Evolutionary conservation across 2,329 filamentous ascomycete species (phyloP).

Genomic region (Aspergillus hiratsukae): DNA sequence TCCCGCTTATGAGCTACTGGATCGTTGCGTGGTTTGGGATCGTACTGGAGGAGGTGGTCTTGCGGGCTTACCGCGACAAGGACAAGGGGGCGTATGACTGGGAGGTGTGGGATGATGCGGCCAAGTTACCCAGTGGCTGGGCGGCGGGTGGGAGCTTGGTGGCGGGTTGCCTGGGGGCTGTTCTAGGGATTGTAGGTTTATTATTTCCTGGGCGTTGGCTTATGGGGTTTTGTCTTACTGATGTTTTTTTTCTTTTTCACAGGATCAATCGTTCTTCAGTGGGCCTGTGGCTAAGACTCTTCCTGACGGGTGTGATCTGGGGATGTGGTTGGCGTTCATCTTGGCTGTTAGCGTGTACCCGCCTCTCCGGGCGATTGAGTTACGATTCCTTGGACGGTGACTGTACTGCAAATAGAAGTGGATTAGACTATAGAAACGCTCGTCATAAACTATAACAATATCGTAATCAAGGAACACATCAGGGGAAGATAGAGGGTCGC

Average conservation of each 20-base stretch:
- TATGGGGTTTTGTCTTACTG: not conserved
- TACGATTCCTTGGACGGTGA: constrained; percentile 21
- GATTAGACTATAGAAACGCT: not conserved
- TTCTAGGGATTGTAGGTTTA: constrained; percentile 33
- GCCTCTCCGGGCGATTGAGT: constrained; percentile 27
- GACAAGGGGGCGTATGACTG: constrained; percentile 34
- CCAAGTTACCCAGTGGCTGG: constrained; percentile 34
- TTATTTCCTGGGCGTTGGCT: not conserved
- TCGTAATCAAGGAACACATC: not conserved
- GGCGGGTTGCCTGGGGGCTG: constrained; percentile 33
- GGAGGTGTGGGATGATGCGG: constrained; percentile 33
- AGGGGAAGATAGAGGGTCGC: not conserved
- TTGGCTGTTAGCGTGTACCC: constrained; percentile 31
- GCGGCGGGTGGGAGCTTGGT: constrained; percentile 33
- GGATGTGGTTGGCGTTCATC: constrained; percentile 28
- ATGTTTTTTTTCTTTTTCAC: not conserved
- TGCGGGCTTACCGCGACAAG: constrained; percentile 36
- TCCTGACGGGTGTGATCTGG: constrained; percentile 27
- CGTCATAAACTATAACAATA: not conserved
- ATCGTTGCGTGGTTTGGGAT: constrained; percentile 38
- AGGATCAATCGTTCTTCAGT: constrained; percentile 33
- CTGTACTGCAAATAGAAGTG: not conserved
- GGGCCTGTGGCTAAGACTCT: constrained; percentile 30
- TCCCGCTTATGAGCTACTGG: constrained; percentile 45
- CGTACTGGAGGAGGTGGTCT: constrained; percentile 31